These are phyloP conservation scores for Irpex sp. DNA, from an alignment of 1,284 basidiomycete genomes.

Conservation along the genomic window DNA sequence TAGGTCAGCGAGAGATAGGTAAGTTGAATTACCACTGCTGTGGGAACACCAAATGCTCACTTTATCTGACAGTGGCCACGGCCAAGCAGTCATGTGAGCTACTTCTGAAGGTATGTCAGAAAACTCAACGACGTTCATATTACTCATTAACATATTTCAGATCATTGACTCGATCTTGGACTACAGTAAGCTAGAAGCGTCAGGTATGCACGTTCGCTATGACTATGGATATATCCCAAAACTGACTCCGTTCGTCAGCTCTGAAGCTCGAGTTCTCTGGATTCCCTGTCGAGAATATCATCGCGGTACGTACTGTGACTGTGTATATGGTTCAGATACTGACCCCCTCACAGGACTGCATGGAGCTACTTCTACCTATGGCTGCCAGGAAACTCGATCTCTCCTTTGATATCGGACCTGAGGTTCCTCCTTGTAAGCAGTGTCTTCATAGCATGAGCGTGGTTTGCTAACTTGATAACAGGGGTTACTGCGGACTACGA, in stretches of 20 bases:
- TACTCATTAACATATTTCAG: conserved; percentile 37
- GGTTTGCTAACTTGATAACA: conserved; percentile 26
- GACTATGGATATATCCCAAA: neutral
- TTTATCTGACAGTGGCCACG: conserved; percentile 61
- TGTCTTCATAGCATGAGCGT: neutral
- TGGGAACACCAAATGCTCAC: too few species aligned
- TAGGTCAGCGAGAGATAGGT: conserved; percentile 77
- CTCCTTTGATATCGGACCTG: conserved; percentile 72
- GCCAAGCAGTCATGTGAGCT: conserved; percentile 81
- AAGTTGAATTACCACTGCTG: conserved; percentile 16
- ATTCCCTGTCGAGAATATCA: conserved; percentile 75
- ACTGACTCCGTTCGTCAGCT: conserved; percentile 42
- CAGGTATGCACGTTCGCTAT: conserved; percentile 45
- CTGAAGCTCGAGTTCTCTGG: conserved; percentile 74
- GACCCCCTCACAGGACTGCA: conserved; percentile 59
- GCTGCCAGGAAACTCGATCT: conserved; percentile 77
- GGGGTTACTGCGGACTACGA: conserved; percentile 81
- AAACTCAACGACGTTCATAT: too few species aligned
- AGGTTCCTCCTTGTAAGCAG: conserved; percentile 66
- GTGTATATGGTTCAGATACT: neutral
- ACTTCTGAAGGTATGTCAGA: conserved; percentile 59
- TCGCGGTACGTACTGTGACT: conserved; percentile 58
- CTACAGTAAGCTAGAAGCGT: conserved; percentile 80
- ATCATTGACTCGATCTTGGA: conserved; percentile 82
- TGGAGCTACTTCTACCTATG: conserved; percentile 78